A percentile compares a stretch with the other conserved stretches of the same genome.
phyloP scores from a whole-genome alignment of 2,329 filamentous ascomycete species.

The Exophiala mesophila region DNA sequence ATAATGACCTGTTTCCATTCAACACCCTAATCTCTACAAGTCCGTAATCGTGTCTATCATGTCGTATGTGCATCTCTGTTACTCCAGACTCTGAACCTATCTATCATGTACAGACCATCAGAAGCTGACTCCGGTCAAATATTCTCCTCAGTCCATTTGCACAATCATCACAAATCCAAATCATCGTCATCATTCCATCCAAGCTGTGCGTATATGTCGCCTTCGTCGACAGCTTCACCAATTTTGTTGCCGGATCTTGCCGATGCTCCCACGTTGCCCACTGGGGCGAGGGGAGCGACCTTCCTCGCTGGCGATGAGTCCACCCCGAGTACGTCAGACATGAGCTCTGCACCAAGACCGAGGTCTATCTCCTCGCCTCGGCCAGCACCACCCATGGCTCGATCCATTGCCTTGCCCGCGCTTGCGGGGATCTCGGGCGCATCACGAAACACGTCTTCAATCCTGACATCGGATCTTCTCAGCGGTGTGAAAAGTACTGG shows the following conservation, averaged over 20 bases:
- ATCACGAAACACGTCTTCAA: constrained; percentile 26
- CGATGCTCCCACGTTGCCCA: not conserved
- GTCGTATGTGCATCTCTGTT: too few species aligned
- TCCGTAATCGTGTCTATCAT: too few species aligned
- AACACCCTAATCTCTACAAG: too few species aligned
- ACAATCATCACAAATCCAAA: constrained; percentile 14
- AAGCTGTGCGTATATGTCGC: constrained; percentile 39
- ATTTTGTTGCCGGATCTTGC: too few species aligned
- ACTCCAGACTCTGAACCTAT: too few species aligned
- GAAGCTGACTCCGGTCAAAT: too few species aligned
- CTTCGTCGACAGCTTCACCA: constrained; percentile 7
- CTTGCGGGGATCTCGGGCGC: constrained; percentile 29
- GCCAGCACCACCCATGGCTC: constrained; percentile 22
- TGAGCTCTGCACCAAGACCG: not conserved
- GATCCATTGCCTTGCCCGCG: constrained; percentile 28
- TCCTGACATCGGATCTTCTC: constrained; percentile 18
- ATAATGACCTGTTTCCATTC: too few species aligned
- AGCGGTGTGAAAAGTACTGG: constrained; percentile 24
- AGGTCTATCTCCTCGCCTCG: constrained; percentile 17
- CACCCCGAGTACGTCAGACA: not conserved
- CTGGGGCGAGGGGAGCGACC: not conserved
- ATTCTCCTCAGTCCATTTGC: not conserved
- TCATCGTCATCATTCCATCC: constrained; percentile 42
- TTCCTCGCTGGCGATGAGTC: constrained; percentile 30
- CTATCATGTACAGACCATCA: too few species aligned